These are phyloP conservation scores for Phylloboletellus chloephorus DNA, from an alignment of 1,284 basidiomycete genomes.

Conservation along the genomic window DNA sequence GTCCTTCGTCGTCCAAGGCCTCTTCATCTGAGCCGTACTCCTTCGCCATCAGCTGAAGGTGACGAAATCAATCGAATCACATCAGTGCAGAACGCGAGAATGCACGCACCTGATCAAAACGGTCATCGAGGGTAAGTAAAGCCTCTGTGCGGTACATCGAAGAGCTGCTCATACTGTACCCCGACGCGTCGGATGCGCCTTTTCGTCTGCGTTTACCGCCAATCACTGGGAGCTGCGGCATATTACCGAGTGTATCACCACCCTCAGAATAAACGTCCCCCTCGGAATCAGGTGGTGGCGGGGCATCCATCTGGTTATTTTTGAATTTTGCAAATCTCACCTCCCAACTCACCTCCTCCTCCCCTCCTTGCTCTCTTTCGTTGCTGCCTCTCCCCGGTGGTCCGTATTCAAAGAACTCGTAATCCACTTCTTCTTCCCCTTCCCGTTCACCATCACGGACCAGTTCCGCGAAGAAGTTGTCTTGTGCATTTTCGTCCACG, in stretches of 20 bases:
- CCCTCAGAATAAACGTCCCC: constrained; percentile 60
- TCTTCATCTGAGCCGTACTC: constrained; percentile 68
- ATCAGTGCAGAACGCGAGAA: not conserved
- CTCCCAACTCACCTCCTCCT: constrained; percentile 56
- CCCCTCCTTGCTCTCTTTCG: constrained; percentile 25
- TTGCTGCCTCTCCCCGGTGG: constrained; percentile 25
- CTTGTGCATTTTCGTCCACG: constrained; percentile 68
- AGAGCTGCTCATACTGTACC: constrained; percentile 95
- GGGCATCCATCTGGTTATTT: constrained; percentile 38
- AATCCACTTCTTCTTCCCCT: constrained; percentile 51
- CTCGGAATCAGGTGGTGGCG: constrained; percentile 42
- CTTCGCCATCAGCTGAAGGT: constrained; percentile 57
- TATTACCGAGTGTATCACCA: constrained; percentile 71
- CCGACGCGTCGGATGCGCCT: constrained; percentile 77
- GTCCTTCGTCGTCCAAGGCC: constrained; percentile 35
- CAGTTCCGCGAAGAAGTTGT: constrained; percentile 70
- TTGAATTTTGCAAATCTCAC: constrained; percentile 77
- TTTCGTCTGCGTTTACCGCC: constrained; percentile 75
- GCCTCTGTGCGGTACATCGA: constrained; percentile 93
- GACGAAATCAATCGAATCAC: constrained; percentile 6
- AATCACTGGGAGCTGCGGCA: constrained; percentile 69
- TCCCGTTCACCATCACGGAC: constrained; percentile 69
- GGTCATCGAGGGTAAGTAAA: constrained; percentile 84
- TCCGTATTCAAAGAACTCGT: constrained; percentile 68
- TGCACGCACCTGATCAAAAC: constrained; percentile 79